Percentiles rank a stretch among this genome's conserved stretches.
phyloP scores from a whole-genome alignment of 306 rosid genomes.

The Quercus engelmannii region DNA sequence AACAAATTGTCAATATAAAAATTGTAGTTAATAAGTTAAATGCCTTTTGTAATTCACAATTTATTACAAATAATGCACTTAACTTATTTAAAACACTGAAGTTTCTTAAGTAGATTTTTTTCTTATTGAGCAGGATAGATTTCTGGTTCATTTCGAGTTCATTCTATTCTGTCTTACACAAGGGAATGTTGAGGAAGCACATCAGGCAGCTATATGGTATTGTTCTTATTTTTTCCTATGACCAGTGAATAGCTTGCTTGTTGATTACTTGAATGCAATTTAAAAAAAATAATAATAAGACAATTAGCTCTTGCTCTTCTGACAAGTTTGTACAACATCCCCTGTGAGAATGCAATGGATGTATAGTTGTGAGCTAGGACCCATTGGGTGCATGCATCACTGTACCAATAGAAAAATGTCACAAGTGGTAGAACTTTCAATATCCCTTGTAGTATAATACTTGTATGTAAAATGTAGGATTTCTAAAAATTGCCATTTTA shows the following conservation, averaged over 20 bases:
- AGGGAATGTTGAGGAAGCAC: constrained; percentile 50
- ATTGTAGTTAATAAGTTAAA: background rate
- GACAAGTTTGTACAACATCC: background rate
- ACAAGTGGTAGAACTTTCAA: background rate
- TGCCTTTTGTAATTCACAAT: constrained; percentile 6
- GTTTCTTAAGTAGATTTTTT: constrained; percentile 27
- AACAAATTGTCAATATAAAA: background rate
- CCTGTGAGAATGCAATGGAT: background rate
- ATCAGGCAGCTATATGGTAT: constrained; percentile 56
- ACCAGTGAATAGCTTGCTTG: background rate
- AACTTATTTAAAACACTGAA: constrained; percentile 11
- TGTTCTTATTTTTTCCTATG: constrained; percentile 11
- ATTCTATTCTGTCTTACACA: constrained; percentile 51
- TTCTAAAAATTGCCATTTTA: background rate
- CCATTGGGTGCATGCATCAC: background rate
- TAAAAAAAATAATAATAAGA: background rate
- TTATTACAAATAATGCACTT: background rate
- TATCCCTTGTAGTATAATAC: background rate
- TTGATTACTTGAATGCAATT: background rate
- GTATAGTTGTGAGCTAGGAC: background rate
- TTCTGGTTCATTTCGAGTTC: constrained; percentile 51
- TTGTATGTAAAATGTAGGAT: background rate
- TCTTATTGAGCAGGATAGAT: constrained; percentile 48
- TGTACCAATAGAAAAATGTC: background rate
- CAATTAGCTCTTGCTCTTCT: background rate